These are phyloP conservation scores for Euptelea pleiosperma DNA, from an alignment of 164 flowering plant genomes.

Conservation along the genomic window DNA sequence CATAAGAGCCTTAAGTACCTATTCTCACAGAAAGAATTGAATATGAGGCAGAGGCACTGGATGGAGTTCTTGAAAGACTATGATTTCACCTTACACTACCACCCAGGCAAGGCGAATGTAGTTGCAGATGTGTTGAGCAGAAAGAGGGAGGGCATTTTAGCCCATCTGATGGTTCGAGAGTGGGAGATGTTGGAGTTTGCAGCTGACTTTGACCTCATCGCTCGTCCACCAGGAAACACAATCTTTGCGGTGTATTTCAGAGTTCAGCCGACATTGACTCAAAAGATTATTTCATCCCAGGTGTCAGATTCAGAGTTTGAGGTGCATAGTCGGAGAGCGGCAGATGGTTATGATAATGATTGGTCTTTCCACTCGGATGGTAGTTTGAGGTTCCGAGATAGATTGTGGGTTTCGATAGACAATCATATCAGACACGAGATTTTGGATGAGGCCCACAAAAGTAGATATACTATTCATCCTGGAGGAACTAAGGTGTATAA, in stretches of 20 bases:
- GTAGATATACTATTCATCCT: conserved; percentile 7
- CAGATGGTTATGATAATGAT: background rate
- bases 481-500: conserved; percentile 14
- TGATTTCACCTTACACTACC: too few relatives aligned
- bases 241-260: background rate
- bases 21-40: background rate
- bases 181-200: background rate
- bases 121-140: conserved; percentile 17
- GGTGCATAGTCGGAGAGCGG: background rate
- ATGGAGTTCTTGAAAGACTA: background rate
- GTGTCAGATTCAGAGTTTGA: too few relatives aligned
- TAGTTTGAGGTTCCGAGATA: background rate
- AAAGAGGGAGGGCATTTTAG: background rate
- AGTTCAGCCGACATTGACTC: background rate
- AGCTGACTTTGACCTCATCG: background rate
- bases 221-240: background rate
- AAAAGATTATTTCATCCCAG: background rate
- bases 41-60: background rate
- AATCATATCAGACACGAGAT: background rate
- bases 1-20: too few relatives aligned
- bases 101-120: conserved; percentile 17
- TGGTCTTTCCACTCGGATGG: background rate
- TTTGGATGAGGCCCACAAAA: conserved; percentile 1
- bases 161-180: background rate
- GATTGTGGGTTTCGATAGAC: background rate